phyloP scores from a whole-genome alignment of 345 rosid species.

The Psidium friedrichsthalianum region DNA sequence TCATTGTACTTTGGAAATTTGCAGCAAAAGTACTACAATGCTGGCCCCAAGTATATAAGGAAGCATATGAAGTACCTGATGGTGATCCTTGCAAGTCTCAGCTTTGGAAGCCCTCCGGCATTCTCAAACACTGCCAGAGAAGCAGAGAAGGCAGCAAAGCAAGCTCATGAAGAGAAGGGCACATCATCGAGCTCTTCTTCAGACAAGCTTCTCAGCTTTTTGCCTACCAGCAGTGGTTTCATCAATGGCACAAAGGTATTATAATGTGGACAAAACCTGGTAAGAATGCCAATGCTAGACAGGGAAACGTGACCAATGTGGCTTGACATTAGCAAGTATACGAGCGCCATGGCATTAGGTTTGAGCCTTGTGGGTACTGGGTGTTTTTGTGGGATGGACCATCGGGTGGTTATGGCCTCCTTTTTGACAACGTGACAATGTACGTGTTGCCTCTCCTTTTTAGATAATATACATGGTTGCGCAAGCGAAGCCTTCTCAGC shows the following conservation, averaged over 20 bases:
- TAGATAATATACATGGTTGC: not conserved
- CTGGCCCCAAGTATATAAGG: conserved; percentile 7
- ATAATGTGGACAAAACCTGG: conserved; percentile 14
- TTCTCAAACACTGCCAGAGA: conserved; percentile 94
- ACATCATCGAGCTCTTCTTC: conserved; percentile 59
- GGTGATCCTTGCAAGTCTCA: conserved; percentile 51
- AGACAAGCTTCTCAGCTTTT: conserved; percentile 91
- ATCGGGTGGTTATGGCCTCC: conserved; percentile 73
- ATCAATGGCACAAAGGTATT: conserved; percentile 37
- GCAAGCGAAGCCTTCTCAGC: not conserved
- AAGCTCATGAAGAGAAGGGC: conserved; percentile 72
- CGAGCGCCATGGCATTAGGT: conserved; percentile 55
- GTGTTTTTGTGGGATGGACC: conserved; percentile 92
- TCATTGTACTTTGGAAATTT: not conserved
- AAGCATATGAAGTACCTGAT: conserved; percentile 23
- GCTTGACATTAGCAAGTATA: conserved; percentile 29
- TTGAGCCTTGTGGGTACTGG: conserved; percentile 91
- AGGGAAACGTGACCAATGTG: conserved; percentile 21
- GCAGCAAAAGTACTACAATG: conserved; percentile 3
- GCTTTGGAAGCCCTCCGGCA: conserved; percentile 82
- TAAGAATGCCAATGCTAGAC: conserved; percentile 17
- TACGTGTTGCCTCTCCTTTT: too few relatives aligned
- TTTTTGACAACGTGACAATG: conserved; percentile 8
- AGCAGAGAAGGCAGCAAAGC: conserved; percentile 82
- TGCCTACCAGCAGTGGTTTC: conserved; percentile 86